Evolutionary conservation across 1,284 basidiomycete species (phyloP).

Genomic region (Ganoderma leucocontextum): DNA sequence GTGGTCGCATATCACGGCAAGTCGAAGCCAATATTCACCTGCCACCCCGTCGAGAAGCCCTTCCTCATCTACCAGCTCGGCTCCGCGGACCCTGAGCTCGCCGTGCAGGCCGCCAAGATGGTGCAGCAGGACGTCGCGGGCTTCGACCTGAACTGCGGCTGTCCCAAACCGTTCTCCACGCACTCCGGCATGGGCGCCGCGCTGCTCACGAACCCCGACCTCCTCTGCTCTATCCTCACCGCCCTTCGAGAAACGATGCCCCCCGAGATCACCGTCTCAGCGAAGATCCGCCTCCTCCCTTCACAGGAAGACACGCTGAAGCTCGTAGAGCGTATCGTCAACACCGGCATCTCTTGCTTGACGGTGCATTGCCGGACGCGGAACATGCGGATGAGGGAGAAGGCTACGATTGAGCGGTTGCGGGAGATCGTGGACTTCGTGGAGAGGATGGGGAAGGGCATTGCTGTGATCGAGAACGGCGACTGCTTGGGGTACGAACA

Average conservation of each 20-base stretch:
- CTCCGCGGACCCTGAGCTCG: constrained; percentile 87
- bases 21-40: constrained; percentile 88
- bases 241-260: constrained; percentile 81
- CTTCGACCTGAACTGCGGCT: constrained; percentile 95
- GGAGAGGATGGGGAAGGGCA: constrained; percentile 68
- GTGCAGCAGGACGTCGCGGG: constrained; percentile 93
- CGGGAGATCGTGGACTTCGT: constrained; percentile 88
- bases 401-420: constrained; percentile 83
- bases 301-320: constrained; percentile 87
- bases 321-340: constrained; percentile 87
- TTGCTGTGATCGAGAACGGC: constrained; percentile 94
- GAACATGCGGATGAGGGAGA: constrained; percentile 89
- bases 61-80: constrained; percentile 95
- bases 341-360: constrained; percentile 88
- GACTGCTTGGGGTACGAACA: constrained; percentile 88
- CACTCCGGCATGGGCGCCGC: constrained; percentile 98
- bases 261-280: constrained; percentile 82
- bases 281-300: constrained; percentile 93
- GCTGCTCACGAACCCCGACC: constrained; percentile 89
- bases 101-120: constrained; percentile 88
- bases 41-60: constrained; percentile 94
- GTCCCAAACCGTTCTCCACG: constrained; percentile 96
- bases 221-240: constrained; percentile 87
- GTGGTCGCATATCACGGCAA: constrained; percentile 90
- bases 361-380: constrained; percentile 97